Evolutionary conservation across 805 yeast genomes (phyloP).

Genomic region (Starmerella scarabaei): DNA sequence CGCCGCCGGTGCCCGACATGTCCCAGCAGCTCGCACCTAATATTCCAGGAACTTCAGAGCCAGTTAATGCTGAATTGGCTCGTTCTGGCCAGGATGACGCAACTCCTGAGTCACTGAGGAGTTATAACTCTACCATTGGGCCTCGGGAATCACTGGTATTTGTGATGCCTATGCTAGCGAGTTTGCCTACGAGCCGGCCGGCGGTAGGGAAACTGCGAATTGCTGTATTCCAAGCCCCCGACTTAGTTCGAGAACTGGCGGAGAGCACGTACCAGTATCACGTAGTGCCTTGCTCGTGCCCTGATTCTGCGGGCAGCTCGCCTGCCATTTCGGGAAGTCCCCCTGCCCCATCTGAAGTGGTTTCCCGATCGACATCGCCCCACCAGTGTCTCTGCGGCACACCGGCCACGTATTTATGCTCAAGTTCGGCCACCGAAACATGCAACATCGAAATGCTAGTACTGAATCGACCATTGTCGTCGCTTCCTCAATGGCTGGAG

Average conservation of each 20-base stretch:
- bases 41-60: too few relatives aligned
- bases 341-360: not conserved
- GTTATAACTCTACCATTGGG: too few relatives aligned
- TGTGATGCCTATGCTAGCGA: not conserved
- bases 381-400: not conserved
- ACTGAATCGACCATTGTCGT: not conserved
- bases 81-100: too few relatives aligned
- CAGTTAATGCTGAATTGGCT: too few relatives aligned
- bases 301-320: not conserved
- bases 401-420: not conserved
- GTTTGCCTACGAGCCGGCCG: not conserved
- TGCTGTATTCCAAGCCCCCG: not conserved
- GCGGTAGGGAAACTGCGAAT: not conserved
- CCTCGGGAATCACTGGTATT: not conserved
- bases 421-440: slow-evolving; percentile 5
- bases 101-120: too few relatives aligned
- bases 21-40: too few relatives aligned
- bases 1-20: too few relatives aligned
- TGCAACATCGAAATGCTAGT: slow-evolving; percentile 4
- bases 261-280: not conserved
- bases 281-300: not conserved
- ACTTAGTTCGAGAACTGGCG: not conserved
- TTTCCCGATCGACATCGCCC: not conserved
- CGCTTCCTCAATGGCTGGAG: slow-evolving; percentile 10
- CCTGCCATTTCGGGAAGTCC: not conserved